phyloP scores from a whole-genome alignment of 176 grass and related monocot genomes.

The Lolium multiflorum region DNA sequence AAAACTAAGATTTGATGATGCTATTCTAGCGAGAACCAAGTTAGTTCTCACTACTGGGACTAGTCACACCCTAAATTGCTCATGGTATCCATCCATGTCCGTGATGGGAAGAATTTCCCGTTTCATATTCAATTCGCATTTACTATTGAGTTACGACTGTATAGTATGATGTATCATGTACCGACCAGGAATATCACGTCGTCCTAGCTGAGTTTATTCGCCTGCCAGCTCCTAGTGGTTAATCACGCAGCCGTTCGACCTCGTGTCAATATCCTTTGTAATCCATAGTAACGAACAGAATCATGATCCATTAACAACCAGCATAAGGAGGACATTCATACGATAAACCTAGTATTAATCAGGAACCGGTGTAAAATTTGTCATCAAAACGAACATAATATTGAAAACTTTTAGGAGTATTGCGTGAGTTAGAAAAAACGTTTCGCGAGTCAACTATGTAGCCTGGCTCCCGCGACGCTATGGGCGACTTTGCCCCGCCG shows the following conservation, averaged over 20 bases:
- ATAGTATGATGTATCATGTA: neutral
- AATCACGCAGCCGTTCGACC: neutral
- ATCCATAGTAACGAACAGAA: neutral
- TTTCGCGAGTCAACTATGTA: too few species aligned
- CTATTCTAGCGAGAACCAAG: too few species aligned
- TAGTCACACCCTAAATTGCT: too few species aligned
- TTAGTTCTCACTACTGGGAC: too few species aligned
- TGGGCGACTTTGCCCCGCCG: too few species aligned
- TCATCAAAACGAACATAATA: neutral
- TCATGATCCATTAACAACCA: neutral
- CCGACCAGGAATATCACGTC: too few species aligned
- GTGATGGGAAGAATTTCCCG: neutral
- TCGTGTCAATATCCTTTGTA: neutral
- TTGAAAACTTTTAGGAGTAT: neutral
- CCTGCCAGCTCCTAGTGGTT: neutral
- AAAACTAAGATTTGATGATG: too few species aligned
- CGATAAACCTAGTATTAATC: neutral
- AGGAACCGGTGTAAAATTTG: neutral
- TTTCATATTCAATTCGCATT: neutral
- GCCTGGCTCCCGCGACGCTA: too few species aligned
- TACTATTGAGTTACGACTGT: neutral
- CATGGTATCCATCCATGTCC: neutral
- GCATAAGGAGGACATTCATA: neutral
- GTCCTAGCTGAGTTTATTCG: conserved; percentile 26
- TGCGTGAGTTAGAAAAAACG: too few species aligned